These are phyloP conservation scores for Aspergillus homomorphus DNA, from an alignment of 495 filamentous ascomycete genomes.

Conservation along the genomic window DNA sequence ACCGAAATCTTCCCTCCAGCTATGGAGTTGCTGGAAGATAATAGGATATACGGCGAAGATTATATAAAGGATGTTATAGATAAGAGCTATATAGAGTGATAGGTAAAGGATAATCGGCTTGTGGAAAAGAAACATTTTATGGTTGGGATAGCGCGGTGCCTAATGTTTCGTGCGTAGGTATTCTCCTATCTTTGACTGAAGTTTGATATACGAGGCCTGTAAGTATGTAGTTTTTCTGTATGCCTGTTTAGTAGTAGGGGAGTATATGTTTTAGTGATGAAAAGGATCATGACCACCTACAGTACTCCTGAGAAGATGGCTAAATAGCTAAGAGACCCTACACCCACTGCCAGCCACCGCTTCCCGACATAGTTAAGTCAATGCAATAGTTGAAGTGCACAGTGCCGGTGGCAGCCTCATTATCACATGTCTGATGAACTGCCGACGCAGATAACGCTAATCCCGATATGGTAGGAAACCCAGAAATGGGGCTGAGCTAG, in stretches of 20 bases:
- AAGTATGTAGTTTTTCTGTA: slow-evolving; percentile 43
- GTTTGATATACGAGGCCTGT: slow-evolving; percentile 53
- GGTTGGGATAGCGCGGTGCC: slow-evolving; percentile 41
- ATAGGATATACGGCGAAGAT: slow-evolving; percentile 71
- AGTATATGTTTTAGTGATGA: slow-evolving; percentile 57
- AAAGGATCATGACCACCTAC: slow-evolving; percentile 34
- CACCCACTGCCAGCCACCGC: slow-evolving; percentile 56
- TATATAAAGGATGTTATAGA: slow-evolving; percentile 66
- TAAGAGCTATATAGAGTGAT: slow-evolving; percentile 60
- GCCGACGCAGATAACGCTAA: too few relatives aligned
- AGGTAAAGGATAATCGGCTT: slow-evolving; percentile 59
- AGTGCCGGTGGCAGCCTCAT: too few relatives aligned
- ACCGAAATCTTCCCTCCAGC: slow-evolving; percentile 59
- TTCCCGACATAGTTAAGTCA: too few relatives aligned
- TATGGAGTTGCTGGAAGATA: slow-evolving; percentile 62
- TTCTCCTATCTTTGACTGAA: slow-evolving; percentile 41
- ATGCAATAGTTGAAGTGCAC: too few relatives aligned
- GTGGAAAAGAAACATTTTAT: slow-evolving; percentile 55
- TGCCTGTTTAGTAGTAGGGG: slow-evolving; percentile 53
- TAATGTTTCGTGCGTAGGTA: slow-evolving; percentile 32
- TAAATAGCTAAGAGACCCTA: slow-evolving; percentile 26
- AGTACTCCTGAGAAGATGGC: slow-evolving; percentile 16
- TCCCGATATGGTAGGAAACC: too few relatives aligned
- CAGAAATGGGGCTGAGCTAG: too few relatives aligned
- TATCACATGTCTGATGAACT: too few relatives aligned